phyloP scores from a whole-genome alignment of 2,329 filamentous ascomycete genomes.

The Purpureocillium lavendulum region DNA sequence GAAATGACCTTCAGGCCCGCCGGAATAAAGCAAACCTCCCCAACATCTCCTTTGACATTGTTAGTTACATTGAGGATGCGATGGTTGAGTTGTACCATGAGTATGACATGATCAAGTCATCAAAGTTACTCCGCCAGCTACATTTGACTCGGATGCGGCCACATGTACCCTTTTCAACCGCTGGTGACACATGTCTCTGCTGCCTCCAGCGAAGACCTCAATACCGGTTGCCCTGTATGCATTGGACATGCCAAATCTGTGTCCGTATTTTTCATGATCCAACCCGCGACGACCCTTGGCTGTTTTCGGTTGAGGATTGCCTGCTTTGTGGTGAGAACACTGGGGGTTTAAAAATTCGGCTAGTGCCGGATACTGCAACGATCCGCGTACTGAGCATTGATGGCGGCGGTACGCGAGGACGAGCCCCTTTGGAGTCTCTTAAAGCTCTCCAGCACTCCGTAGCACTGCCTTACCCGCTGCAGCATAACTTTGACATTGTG shows the following conservation, averaged over 20 bases:
- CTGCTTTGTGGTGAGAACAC: slow-evolving; percentile 2
- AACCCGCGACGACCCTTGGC: slow-evolving; percentile 2
- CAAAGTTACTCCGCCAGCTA: background rate
- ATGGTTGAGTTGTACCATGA: background rate
- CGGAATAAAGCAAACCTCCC: background rate
- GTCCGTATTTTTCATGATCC: slow-evolving; percentile 2
- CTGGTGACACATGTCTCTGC: slow-evolving; percentile 5
- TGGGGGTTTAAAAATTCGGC: background rate
- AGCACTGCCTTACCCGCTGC: slow-evolving; percentile 5
- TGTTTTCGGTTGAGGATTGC: slow-evolving; percentile 3
- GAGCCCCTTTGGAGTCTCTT: slow-evolving; percentile 4
- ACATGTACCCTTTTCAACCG: background rate
- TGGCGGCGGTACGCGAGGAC: slow-evolving; percentile 5
- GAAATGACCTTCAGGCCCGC: background rate
- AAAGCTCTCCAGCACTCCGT: slow-evolving; percentile 4
- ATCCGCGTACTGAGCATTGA: slow-evolving; percentile 6
- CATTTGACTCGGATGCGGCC: background rate
- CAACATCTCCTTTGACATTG: background rate
- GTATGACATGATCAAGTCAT: background rate
- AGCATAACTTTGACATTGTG: slow-evolving; percentile 6
- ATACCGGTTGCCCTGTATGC: slow-evolving; percentile 4
- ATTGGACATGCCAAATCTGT: slow-evolving; percentile 5
- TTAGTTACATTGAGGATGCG: background rate
- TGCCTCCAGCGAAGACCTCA: slow-evolving; percentile 5
- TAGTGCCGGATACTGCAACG: slow-evolving; percentile 5